Base-by-base conservation (phyloP, 169 alveolate species). In the Plasmodium falciparum region DNA sequence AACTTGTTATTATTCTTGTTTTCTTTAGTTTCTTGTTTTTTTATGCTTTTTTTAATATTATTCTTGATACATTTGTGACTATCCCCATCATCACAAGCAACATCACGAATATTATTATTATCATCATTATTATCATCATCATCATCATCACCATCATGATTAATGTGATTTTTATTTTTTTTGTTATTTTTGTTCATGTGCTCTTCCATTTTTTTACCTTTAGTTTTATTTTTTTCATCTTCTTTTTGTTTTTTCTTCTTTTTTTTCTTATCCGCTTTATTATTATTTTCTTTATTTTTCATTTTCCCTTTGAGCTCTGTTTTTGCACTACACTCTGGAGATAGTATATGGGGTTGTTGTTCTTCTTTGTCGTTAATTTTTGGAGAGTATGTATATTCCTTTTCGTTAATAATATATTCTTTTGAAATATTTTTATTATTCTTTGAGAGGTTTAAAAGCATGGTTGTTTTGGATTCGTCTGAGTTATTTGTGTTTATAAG, bases 401-500 rank as follows among this genome's bases (percentile, higher is more conserved):
- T 52, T 71, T 76, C 89, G 15, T 76, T 76, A 13, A 47, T 67
- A 45, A 22, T 8, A 22, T 76, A 63, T 26, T 45, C 65, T 11
- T 63, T 65, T n/a, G 54, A 76, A 49, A 58, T 69, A 22, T 63
- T 76, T 52, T 66, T 78, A 15, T 74, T 74, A 22, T 78, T 78
- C 59, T 71, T 78, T 0, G 73, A 59, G 26, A 45, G 33, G 26
- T 78, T 78, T 26, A 78, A 50, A 12, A 78, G 9, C 58, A 78
- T 78, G 7, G 89, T 78, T 8, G 89, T 78, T 33, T 78, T 78
- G 0, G 71, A 78, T 22, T 78, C 89, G 13, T 78, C 89, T 0
- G 89, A 39, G 15, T 66, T 65, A 58, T 78, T 78, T 9, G 89
- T 39, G 49, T 78, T 78, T 24, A 78, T 6, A 43, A 66, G 13